Base-by-base conservation (phyloP, 371 early-diverging fungal species). In the Fennellomyces sp. region DNA sequence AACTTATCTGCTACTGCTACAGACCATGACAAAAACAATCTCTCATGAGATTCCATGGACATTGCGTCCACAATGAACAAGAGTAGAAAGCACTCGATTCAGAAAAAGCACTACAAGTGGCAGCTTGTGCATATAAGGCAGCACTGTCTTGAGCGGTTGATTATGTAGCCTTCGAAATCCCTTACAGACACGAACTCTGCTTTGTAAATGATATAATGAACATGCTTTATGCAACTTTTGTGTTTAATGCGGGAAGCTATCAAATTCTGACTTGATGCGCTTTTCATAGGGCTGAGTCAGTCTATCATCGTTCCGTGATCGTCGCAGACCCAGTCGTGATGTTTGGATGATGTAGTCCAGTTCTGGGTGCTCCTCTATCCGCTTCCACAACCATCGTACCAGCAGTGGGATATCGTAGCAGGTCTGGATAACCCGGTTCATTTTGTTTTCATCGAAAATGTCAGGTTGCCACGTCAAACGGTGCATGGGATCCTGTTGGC, bases 391-490 rank as follows among this genome's bases (percentile, higher is more conserved):
- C 71, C 73, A 72, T 5, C 66, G 61, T 3, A 73, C 57, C 0
- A 76, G 50, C 0, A 54, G 26, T 7, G 76, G 69, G 8, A 79
- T 60, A 25, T 60, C 52, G 29, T 70, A 63, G 12, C 65, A 62
- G 6, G 63, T 54, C 45, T 72, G 74, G 5, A 79, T 25, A 6
- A 68, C 69, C 8, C 60, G 55, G 0, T 72, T 67, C 75, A 79
- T 68, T 28, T 62, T 57, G 7, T 68, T 73, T 31, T 69, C 65
- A 29, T 76, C 72, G 56, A 80, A 74, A 5, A 80, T 47, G 8
- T 58, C 48, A 8, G 65, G 63, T 41, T 80, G 66, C 76, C 76
- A 80, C 13, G 50, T 26, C 3, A 65, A 45, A 2, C 63, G n/a
- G 15, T 65, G 61, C 1, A 57, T 28, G 1, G 62, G 53, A 47